Base-by-base conservation (phyloP, 768 basidiomycete genomes). In the Lactifluus rugatus region DNA sequence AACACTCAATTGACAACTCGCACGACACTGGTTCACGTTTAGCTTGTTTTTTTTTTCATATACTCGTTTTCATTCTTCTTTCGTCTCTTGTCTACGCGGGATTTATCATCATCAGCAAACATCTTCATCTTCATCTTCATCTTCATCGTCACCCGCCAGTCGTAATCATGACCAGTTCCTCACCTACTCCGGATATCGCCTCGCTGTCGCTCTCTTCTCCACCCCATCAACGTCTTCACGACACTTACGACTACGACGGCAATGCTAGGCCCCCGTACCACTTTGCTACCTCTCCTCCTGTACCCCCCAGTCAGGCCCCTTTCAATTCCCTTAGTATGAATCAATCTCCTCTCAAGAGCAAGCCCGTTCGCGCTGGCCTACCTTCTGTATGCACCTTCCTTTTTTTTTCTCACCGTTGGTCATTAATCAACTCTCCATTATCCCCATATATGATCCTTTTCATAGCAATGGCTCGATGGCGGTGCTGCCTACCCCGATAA, bases 381-480 rank as follows among this genome's bases (percentile, higher is more conserved):
- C 90, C 89, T 66, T 78, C 83, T 59, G 89, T 92, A 63, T 60
- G 85, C 44, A 58, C 36, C 54, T 11, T 60, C 39, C 34, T 32
- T 41, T 52, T 45, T 56, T 63, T 52, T 57, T 10, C 55, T 44
- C 58, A 36, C 66, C 69, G 26, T 54, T 52, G 37, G 37, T 54
- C 39, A 63, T 65, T 26, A 26, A 28, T 23, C 39, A 37, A 31
- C 41, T 42, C 31, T 53, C 37, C 9, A 28, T 28, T 46, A 45
- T 45, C 56, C n/a, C 56, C 50, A 21, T 58, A 47, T 47, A 19
- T 14, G 62, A 53, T 61, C 66, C 61, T 67, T 56, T 58, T 49
- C 3, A 21, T 69, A 91, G 89, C 89, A 92, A 83, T 92, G 89
- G 89, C 81, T 92, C 65, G 89, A 91, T 70, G 83, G 80, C 70